These are phyloP conservation scores for Spinacia oleracea DNA, from an alignment of 179 eudicot species.

Conservation along the genomic window DNA sequence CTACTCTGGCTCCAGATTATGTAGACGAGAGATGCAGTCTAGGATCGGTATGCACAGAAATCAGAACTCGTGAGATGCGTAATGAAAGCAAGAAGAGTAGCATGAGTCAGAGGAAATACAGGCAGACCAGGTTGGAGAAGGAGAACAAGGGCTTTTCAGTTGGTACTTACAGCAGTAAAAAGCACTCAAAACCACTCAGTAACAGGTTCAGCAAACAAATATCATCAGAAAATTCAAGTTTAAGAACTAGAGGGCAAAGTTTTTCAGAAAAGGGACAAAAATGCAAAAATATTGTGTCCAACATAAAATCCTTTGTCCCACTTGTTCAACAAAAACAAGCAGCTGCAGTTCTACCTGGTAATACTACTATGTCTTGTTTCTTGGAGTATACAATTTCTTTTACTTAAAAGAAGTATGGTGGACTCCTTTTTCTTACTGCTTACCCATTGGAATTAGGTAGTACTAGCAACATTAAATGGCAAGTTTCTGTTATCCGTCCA, in stretches of 20 bases:
- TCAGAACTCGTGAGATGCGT: conserved; percentile 34
- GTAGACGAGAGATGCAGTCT: conserved; percentile 39
- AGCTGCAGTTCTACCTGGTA: conserved; percentile 71
- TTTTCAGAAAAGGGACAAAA: conserved; percentile 54
- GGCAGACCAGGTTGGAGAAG: conserved; percentile 40
- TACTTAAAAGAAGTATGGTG: neutral
- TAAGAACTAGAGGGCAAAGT: conserved; percentile 55
- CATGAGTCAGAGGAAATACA: conserved; percentile 35
- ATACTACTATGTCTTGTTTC: conserved; percentile 4
- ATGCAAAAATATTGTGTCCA: conserved; percentile 69
- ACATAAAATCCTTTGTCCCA: conserved; percentile 70
- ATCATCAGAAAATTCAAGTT: conserved; percentile 49
- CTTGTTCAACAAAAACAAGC: conserved; percentile 83
- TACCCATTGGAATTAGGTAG: neutral
- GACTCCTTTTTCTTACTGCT: neutral
- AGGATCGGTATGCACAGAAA: conserved; percentile 43
- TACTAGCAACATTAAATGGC: neutral
- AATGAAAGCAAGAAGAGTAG: conserved; percentile 40
- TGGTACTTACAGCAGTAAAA: conserved; percentile 42
- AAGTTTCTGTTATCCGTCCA: neutral
- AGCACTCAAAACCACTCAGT: conserved; percentile 43
- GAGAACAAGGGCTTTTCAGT: conserved; percentile 48
- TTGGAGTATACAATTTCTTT: too few species aligned
- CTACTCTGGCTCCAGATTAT: conserved; percentile 34
- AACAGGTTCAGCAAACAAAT: conserved; percentile 51